Base-by-base conservation (phyloP, 2,329 filamentous ascomycete genomes). In the Neofusicoccum laricinum region DNA sequence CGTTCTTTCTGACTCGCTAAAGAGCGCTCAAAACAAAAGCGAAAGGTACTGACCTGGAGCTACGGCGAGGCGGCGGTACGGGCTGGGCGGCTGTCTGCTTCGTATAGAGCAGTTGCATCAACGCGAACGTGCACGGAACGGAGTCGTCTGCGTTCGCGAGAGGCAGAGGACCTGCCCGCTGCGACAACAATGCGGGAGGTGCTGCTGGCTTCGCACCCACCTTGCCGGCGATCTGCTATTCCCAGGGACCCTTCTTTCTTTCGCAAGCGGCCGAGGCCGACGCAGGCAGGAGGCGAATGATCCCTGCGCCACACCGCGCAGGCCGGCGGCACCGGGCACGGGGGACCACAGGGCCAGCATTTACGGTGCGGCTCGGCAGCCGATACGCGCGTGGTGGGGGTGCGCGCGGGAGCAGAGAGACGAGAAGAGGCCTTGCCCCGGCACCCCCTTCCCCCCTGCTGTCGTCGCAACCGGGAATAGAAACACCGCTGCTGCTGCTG, bases 321-420 rank as follows among this genome's bases (percentile, higher is more conserved):
- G 25, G 25, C 25, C 25, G 25, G 25, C 25, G 4, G 2, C 25
- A 4, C 2, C 2, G 25, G 25, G 10, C 36, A 14, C 30, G n/a
- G n/a, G n/a, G n/a, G n/a, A n/a, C n/a, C n/a, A n/a, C n/a, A n/a
- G n/a, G n/a, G 38, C 36, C 19, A 36, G 51, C 51, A 45, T 46
- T 46, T 59, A 59, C 55, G 55, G 55, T 59, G 55, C 55, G 40
- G 55, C 55, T 59, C 41, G 55, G 55, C 41, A 59, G 55, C 41
- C 53, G 53, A 45, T 58, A 32, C 21, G 38, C 53, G 40, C 53
- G 19, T 6, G n/a, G 8, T 15, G 36, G 50, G 19, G 17, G 50
- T n/a, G n/a, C n/a, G n/a, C n/a, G n/a, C n/a, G 50, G 53, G 7
- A 7, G 38, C 12, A 14, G 25, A 15, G 48, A 10, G 11, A 34